phyloP scores from a whole-genome alignment of 257 asterid genomes.

The Scutellaria baicalensis region DNA sequence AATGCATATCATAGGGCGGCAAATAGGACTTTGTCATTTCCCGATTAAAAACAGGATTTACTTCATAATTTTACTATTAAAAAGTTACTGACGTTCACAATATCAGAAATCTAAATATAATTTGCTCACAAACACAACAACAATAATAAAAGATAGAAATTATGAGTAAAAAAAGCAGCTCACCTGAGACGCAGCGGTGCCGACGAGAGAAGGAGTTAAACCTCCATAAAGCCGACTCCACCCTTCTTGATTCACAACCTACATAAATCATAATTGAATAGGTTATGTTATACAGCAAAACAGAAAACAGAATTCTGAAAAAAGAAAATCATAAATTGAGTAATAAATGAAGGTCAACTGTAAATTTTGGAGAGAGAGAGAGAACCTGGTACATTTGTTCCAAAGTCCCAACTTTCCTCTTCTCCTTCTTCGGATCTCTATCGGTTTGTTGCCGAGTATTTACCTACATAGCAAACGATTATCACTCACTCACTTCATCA shows the following conservation, averaged over 20 bases:
- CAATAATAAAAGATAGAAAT: not conserved
- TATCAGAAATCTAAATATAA: not conserved
- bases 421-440: conserved; percentile 68
- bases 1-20: conserved; percentile 1
- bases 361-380: not conserved
- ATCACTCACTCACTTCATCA: not conserved
- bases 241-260: conserved; percentile 90
- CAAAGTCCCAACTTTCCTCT: conserved; percentile 50
- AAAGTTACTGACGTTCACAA: not conserved
- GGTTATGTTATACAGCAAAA: not conserved
- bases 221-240: conserved; percentile 93
- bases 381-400: conserved; percentile 70
- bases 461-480: conserved; percentile 35
- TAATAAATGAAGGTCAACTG: not conserved
- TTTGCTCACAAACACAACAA: not conserved
- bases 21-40: not conserved
- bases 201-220: conserved; percentile 79
- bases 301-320: not conserved
- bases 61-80: not conserved
- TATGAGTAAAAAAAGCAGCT: not conserved
- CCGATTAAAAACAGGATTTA: not conserved
- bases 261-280: conserved; percentile 11
- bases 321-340: not conserved
- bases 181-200: conserved; percentile 96
- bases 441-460: conserved; percentile 93